phyloP scores from a whole-genome alignment of 2,329 filamentous ascomycete genomes.

The Microdochium trichocladiopsis region DNA sequence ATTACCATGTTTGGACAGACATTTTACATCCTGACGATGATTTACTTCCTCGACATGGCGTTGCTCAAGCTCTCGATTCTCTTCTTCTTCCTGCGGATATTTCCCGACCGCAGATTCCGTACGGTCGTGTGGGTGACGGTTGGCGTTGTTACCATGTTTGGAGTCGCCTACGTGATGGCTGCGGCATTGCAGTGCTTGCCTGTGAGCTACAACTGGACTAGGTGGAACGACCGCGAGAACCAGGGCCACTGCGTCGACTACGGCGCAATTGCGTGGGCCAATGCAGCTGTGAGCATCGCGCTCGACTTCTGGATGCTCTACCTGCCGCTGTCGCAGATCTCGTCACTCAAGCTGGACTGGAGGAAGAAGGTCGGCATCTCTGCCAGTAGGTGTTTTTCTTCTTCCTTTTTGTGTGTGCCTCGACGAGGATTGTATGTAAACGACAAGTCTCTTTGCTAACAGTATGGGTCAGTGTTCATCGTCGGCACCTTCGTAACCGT shows the following conservation, averaged over 20 bases:
- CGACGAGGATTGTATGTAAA: neutral
- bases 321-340: slow-evolving; percentile 29
- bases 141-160: slow-evolving; percentile 20
- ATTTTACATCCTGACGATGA: slow-evolving; percentile 25
- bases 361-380: slow-evolving; percentile 39
- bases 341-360: slow-evolving; percentile 26
- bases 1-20: slow-evolving; percentile 16
- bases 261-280: slow-evolving; percentile 30
- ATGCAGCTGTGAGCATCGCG: slow-evolving; percentile 31
- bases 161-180: slow-evolving; percentile 21
- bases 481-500: slow-evolving; percentile 4
- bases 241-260: slow-evolving; percentile 31
- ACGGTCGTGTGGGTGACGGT: slow-evolving; percentile 23
- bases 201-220: slow-evolving; percentile 29
- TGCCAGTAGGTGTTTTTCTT: slow-evolving; percentile 14
- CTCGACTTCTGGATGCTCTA: slow-evolving; percentile 35
- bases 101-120: slow-evolving; percentile 21
- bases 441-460: neutral
- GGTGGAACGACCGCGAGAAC: slow-evolving; percentile 29
- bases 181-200: slow-evolving; percentile 31
- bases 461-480: neutral
- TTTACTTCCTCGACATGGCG: slow-evolving; percentile 29
- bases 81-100: slow-evolving; percentile 34
- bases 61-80: slow-evolving; percentile 32
- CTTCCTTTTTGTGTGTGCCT: neutral